Conservation (phyloP, 805 yeast species). For the Metschnikowia drakensbergensis region DNA sequence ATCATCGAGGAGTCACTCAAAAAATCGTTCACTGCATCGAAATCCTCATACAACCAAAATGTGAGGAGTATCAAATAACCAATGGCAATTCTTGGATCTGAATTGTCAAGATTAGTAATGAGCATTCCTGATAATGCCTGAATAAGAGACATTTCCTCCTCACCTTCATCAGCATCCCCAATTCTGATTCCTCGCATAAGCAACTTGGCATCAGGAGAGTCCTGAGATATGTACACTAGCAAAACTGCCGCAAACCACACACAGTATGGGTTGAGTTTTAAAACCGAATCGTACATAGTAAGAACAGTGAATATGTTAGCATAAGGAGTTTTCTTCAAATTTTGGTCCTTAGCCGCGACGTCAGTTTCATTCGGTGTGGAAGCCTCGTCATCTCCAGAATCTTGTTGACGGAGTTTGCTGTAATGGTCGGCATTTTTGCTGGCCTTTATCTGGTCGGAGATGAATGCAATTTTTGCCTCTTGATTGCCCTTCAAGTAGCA, state of each 20-base stretch:
- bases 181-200: slow-evolving; percentile 45
- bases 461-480: slow-evolving; percentile 57
- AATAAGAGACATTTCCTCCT: slow-evolving; percentile 64
- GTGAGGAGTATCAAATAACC: slow-evolving; percentile 74
- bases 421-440: slow-evolving; percentile 27
- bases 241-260: slow-evolving; percentile 78
- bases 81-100: slow-evolving; percentile 71
- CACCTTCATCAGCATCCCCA: slow-evolving; percentile 61
- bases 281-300: slow-evolving; percentile 64
- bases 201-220: slow-evolving; percentile 45
- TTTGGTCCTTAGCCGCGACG: slow-evolving; percentile 1
- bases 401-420: slow-evolving; percentile 10
- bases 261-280: slow-evolving; percentile 77
- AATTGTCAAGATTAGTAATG: slow-evolving; percentile 54
- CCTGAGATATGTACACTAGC: slow-evolving; percentile 59
- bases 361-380: background rate
- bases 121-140: slow-evolving; percentile 77
- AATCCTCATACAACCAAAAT: slow-evolving; percentile 75
- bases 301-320: slow-evolving; percentile 69
- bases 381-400: slow-evolving; percentile 2
- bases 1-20: slow-evolving; percentile 62
- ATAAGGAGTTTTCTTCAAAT: slow-evolving; percentile 25
- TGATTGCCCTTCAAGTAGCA: slow-evolving; percentile 65
- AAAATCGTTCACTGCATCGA: slow-evolving; percentile 70
- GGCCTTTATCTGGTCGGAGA: slow-evolving; percentile 59